Evolutionary conservation across 1,139 yeast species (phyloP).

Genomic region (Neolecta irregularis): DNA sequence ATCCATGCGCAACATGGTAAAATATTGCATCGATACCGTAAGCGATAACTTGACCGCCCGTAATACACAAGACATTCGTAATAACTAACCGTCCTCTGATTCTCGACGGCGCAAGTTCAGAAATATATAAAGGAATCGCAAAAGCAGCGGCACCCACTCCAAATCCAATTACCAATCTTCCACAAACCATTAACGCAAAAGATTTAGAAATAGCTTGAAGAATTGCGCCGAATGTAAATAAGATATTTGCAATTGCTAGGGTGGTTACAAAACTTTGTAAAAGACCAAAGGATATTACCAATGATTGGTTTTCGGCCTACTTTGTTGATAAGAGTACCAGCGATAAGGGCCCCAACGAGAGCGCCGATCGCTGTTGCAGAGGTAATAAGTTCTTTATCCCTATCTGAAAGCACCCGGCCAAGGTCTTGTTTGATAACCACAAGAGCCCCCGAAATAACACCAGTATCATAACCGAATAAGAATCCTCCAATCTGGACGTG

Average conservation of each 20-base stretch:
- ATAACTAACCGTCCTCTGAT: conserved; percentile 39
- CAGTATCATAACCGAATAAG: conserved; percentile 94
- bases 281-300: no score
- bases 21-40: conserved; percentile 88
- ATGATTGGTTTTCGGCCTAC: conserved; percentile 69
- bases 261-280: no score
- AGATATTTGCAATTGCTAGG: no score
- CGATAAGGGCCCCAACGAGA: conserved; percentile 54
- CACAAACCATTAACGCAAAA: no score
- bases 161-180: conserved; percentile 33
- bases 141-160: conserved; percentile 45
- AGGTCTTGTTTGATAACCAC: conserved; percentile 71
- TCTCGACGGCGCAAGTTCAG: conserved; percentile 40
- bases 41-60: conserved; percentile 51
- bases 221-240: no score
- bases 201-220: no score
- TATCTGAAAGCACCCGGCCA: conserved; percentile 33
- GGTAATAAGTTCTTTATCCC: conserved; percentile 76
- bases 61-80: conserved; percentile 51
- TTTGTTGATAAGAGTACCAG: conserved; percentile 67
- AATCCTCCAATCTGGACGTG: conserved; percentile 43
- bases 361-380: conserved; percentile 96
- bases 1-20: conserved; percentile 56
- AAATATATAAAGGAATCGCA: conserved; percentile 42
- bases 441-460: conserved; percentile 86